Base-by-base conservation (phyloP, 1,284 basidiomycete species). In the Dichomitus squalens region DNA sequence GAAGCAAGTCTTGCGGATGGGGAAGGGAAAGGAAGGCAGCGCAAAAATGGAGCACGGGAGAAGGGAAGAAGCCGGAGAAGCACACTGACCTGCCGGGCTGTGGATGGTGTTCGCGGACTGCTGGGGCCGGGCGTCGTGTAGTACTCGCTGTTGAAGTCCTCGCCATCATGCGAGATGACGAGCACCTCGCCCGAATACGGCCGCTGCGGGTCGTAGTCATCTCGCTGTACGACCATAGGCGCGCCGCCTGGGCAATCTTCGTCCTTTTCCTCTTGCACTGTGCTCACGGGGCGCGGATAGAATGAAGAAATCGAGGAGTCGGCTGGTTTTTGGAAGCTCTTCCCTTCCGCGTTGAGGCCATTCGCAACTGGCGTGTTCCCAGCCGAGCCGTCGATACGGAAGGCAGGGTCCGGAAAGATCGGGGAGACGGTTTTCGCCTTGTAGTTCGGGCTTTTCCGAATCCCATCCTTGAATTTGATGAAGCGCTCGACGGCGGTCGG, bases 81-180 rank as follows among this genome's bases (percentile, higher is more conserved):
- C n/a, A 3, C 34, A 53, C 58, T 49, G 4, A 63, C 61, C 50
- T 52, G 55, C 16, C 49, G 49, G 18, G 39, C 39, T 5, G 40
- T 31, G 4, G 18, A 36, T n/a, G 48, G 47, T 2, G 58, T 53
- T 14, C 23, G 53, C 18, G 58, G 58, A 38, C 47, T 58, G 7
- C 31, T 27, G 0, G 40, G 46, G 7, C 36, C 44, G 16, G 35
- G 49, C 18, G 62, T 61, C 25, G 59, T 35, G 16, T 34, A 39
- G 41, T 57, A 54, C 14, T 53, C 48, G 3, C 59, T 2, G 20
- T 58, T 48, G 27, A 65, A 68, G 54, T 68, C 58, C 11, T 52
- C 18, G 11, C 67, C 67, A 46, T 63, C 43, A 23, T 54, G 61
- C 8, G 67, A 66, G 25, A 68, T 68, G 39, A 68, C 39, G 8